Evolutionary conservation across 2,329 filamentous ascomycete genomes (phyloP), one percentile per base, ranked within the genome.

Genomic region (Verticillium nonalfalfae): DNA sequence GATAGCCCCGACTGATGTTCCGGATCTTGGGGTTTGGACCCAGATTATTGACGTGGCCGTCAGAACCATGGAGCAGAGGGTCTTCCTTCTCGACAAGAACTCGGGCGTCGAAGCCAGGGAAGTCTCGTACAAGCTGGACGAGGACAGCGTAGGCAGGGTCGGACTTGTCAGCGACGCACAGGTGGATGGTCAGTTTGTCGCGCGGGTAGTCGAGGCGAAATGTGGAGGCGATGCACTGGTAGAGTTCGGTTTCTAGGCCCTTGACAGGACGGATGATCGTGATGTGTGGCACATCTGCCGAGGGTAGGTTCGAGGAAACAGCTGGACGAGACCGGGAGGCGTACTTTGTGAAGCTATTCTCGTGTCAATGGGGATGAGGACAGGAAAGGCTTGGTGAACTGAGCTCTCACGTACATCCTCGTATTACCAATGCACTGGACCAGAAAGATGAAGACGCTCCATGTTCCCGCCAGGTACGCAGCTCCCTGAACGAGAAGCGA

Each of bases 21-120:
- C 95, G 84, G 68, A 99, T 96, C 79, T 99, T 99, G n/a, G 95
- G 95, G 70, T 99, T 99, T 1, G 95, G 95, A 0, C 96, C 96
- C 61, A 98, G 81, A 61, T 85, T 82, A 64, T 82, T 75, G 58
- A 76, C 69, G 56, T 81, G 75, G 59, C 81, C 81, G 11, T 76
- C 74, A 36, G 78, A 69, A 35, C 81, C 82, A 59, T 85, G 82
- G 9, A 96, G 78, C 35, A 86, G 74, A 0, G 90, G 86, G 71
- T 97, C 93, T 63, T 96, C 90, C 58, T 90, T 85, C 76, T 97
- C 94, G 57, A 97, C 81, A 11, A 93, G 81, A 3, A 98, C 80
- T 59, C 82, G 83, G 1, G 86, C 88, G 75, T 97, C 88, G 67
- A 86, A 83, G 13, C 78, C 74, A 0, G 90, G 86, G 67, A 93